phyloP scores from a whole-genome alignment of 1,284 basidiomycete genomes.

The Malassezia nana region DNA sequence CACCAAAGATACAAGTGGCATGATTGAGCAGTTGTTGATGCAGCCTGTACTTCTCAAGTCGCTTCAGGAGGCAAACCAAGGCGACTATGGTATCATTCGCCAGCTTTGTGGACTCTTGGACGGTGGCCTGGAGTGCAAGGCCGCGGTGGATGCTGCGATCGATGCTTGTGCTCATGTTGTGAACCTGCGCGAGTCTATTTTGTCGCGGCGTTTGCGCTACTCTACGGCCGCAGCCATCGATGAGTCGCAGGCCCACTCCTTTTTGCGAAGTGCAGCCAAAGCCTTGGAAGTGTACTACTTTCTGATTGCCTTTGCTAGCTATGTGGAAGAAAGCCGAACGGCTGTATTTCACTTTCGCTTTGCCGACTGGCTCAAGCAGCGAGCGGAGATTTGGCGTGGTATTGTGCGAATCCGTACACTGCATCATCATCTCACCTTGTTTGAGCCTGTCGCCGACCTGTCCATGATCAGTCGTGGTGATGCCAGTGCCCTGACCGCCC shows the following conservation, averaged over 20 bases:
- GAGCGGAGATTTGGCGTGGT: constrained; percentile 80
- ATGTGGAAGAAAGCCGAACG: constrained; percentile 63
- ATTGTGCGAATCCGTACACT: constrained; percentile 25
- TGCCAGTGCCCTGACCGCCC: constrained; percentile 24
- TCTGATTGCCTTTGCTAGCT: constrained; percentile 85
- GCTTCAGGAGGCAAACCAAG: constrained; percentile 37
- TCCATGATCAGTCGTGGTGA: constrained; percentile 29
- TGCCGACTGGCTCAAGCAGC: constrained; percentile 70
- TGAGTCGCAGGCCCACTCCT: constrained; percentile 23
- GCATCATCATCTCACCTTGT: constrained; percentile 39
- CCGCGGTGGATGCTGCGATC: constrained; percentile 39
- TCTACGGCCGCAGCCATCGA: constrained; percentile 30
- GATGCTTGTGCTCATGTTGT: constrained; percentile 42
- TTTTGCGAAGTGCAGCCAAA: constrained; percentile 37
- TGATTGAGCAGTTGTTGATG: constrained; percentile 36
- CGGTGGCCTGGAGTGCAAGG: constrained; percentile 40
- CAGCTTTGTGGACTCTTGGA: constrained; percentile 42
- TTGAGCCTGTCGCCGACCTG: constrained; percentile 46
- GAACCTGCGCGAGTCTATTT: constrained; percentile 43
- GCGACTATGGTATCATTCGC: constrained; percentile 41
- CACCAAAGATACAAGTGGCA: constrained; percentile 28
- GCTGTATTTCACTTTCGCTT: constrained; percentile 64
- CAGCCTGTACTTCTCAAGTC: constrained; percentile 38
- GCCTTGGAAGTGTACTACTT: constrained; percentile 66
- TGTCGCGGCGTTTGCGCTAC: constrained; percentile 33